These are phyloP conservation scores for Verticillium klebahnii DNA, from an alignment of 2,329 filamentous ascomycete genomes.

Conservation along the genomic window DNA sequence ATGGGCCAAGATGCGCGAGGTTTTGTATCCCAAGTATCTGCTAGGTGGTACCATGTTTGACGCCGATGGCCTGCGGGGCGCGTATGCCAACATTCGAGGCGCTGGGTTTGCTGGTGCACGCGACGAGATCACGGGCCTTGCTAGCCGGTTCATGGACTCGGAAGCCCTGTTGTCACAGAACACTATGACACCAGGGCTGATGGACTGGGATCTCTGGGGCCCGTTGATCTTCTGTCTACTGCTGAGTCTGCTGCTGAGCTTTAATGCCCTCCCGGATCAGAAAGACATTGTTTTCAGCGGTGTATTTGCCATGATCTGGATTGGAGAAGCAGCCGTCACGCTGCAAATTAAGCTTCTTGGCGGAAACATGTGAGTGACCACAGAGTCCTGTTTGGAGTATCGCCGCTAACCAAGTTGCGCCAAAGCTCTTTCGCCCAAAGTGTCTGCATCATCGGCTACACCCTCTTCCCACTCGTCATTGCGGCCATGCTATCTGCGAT, in stretches of 20 bases:
- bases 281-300: conserved; percentile 89
- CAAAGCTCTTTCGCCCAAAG: conserved; percentile 93
- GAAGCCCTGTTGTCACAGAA: conserved; percentile 55
- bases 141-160: conserved; percentile 59
- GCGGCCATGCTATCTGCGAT: conserved; percentile 85
- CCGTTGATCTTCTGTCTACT: conserved; percentile 91
- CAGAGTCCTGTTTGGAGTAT: not conserved
- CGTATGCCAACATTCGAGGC: conserved; percentile 56
- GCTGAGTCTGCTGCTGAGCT: conserved; percentile 80
- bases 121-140: conserved; percentile 58
- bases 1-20: conserved; percentile 97
- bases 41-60: conserved; percentile 67
- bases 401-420: not conserved
- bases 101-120: conserved; percentile 55
- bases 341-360: conserved; percentile 94
- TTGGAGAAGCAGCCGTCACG: conserved; percentile 95
- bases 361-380: conserved; percentile 80
- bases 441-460: conserved; percentile 97
- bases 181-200: conserved; percentile 81
- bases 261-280: conserved; percentile 74
- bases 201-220: conserved; percentile 98
- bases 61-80: conserved; percentile 48
- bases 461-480: conserved; percentile 92
- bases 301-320: conserved; percentile 95
- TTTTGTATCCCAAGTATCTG: conserved; percentile 92